Base-by-base conservation (phyloP, 2,329 filamentous ascomycete species). In the Colletotrichum graminicola region DNA sequence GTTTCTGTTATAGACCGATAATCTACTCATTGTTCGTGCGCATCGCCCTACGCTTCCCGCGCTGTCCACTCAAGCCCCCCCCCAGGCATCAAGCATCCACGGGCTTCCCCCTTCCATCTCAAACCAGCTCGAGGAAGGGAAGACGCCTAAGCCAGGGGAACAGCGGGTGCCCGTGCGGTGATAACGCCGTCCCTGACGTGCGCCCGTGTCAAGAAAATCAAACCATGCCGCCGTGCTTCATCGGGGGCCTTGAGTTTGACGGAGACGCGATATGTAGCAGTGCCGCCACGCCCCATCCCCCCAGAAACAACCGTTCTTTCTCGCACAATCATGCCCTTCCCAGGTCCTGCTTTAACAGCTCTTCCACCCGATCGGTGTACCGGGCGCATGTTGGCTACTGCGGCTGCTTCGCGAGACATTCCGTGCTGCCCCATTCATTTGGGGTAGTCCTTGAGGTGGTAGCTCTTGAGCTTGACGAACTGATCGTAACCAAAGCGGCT, bases 401-500 rank as follows among this genome's bases (percentile, higher is more conserved):
- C 32, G 21, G 32, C 52, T 11, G 52, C 52, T 36, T 32, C 45
- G 67, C 51, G 62, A 55, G 39, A 29, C 51, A 43, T n/a, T 51
- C 29, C 55, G 11, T 62, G 23, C 67, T 52, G 64, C 39, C 55
- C 39, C 55, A n/a, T 49, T 76, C 84, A 90, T 82, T 90, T 91
- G 55, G 89, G 89, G 77, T 91, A 90, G 74, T 97, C 90, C 84
- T 98, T 98, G 80, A 98, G 80, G 82, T 98, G 95, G 81, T 92
- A 97, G 86, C 93, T 97, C 91, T 98, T 98, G 77, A 97, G 87
- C 87, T 96, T 97, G 79, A 97, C 92, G 79, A 98, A 98, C 79
- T 97, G 94, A 77, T 98, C 95, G 79, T 97, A 98, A 14, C 95
- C 95, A 78, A 95, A 97, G 76, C 86, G 91, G 83, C 94, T 96